Evolutionary conservation across 352 stramenopile species (phyloP), one percentile per base, ranked within the genome.

Genomic region (Pythium apleroticum): DNA sequence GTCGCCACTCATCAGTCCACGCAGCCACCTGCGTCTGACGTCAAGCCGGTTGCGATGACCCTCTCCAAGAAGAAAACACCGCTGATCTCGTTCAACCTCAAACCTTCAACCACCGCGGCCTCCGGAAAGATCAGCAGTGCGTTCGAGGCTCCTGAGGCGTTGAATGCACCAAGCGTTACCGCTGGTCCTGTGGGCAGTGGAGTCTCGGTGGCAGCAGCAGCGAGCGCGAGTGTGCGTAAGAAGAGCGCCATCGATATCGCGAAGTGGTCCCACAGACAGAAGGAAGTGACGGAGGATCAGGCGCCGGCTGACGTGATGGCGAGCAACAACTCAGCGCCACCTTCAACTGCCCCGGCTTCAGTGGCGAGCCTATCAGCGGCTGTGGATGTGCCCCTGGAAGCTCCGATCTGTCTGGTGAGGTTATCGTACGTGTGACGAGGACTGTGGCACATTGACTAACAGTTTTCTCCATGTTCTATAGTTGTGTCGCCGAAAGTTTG

Each of bases 401-500:
- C 75, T 5, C 82, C 84, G 4, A 93, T 95, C 65, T 95, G 86
- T 50, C 55, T 95, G 80, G 86, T 95, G 77, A 53, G 81, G 68
- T 28, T 5, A 19, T 41, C 17, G n/a, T 8, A 57, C 45, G 1
- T 37, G 46, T 30, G 54, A 60, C n/a, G 28, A 43, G 31, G 3
- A 0, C 20, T 24, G 52, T 1, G 53, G 28, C 30, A 53, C 30
- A 4, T 22, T 60, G 48, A 60, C 39, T 57, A 6, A 45, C 14
- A 56, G 8, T 27, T n/a, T 45, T 52, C 17, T 53, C 30, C 30
- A 11, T 12, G 31, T 53, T 31, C n/a, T 28, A 1, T 28, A 95
- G 87, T 71, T 95, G 14, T 95, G 87, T 63, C 80, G 85, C 7
- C 77, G 87, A 9, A 94, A 95, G 59, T 93, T 94, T 52, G 76